Base-by-base conservation (phyloP, 1,284 basidiomycete species). In the Trametes pubescens region DNA sequence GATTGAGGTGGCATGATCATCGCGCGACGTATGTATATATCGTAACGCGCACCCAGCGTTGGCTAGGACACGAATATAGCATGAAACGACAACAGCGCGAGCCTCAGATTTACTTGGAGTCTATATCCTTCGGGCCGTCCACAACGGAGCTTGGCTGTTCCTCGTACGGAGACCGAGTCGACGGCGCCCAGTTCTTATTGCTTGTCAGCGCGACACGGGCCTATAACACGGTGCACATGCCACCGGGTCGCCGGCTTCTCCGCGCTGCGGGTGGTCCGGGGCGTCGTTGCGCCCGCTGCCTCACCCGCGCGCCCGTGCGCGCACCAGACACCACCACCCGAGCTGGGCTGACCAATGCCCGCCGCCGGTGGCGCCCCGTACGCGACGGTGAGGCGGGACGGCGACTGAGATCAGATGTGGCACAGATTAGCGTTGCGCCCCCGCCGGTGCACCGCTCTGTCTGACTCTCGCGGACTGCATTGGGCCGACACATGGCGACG, bases 1-100 rank as follows among this genome's bases (percentile, higher is more conserved):
- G 43, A 76, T 82, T 34, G 73, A 75, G 62, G 74, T 73, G 21
- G 70, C 71, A 53, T 77, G 65, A 70, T 11, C 37, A 11, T 38
- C 37, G 37, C 37, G 2, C 58, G 26, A 32, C 29, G 18, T n/a
- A 13, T 7, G 67, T 62, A 60, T 62, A 52, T 66, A 61, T 48
- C 58, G 60, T 59, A 53, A 37, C 16, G 14, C 22, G 22, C 44
- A 16, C 24, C 26, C 47, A 29, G 24, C 7, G 44, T 26, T 13
- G 10, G 40, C 16, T 16, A 43, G 29, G 43, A n/a, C 43, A 44
- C 18, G 43, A 16, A 29, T 29, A 49, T 13, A 43, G 14, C 40
- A 16, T 43, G 40, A 43, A 43, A 43, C n/a, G n/a, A 2, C 18
- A 21, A 46, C 14, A 29, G 13, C 38, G 38, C 26, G 53, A 21